Evolutionary conservation across 2,329 filamentous ascomycete species (phyloP).

Genomic region (Cladophialophora yegresii): DNA sequence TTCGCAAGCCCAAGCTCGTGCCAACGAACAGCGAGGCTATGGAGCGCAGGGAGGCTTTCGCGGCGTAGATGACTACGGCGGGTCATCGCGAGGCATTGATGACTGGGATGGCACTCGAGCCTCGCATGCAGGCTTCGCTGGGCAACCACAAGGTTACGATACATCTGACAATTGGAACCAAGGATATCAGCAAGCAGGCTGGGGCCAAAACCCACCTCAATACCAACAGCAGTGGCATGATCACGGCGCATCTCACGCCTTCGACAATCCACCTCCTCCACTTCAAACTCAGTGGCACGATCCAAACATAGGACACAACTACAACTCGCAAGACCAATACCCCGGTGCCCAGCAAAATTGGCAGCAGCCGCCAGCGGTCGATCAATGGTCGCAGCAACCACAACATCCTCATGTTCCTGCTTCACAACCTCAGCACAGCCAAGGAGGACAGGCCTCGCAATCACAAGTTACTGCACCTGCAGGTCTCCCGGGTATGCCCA

Average conservation of each 20-base stretch:
- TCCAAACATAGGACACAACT: constrained; percentile 12
- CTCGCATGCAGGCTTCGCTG: constrained; percentile 38
- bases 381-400: constrained; percentile 31
- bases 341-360: constrained; percentile 21
- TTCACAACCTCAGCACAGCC: constrained; percentile 16
- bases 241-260: constrained; percentile 19
- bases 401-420: constrained; percentile 2
- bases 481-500: constrained; percentile 71
- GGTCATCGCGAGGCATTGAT: constrained; percentile 27
- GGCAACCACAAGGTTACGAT: constrained; percentile 43
- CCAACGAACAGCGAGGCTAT: constrained; percentile 51
- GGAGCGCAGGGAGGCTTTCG: constrained; percentile 37
- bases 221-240: constrained; percentile 21
- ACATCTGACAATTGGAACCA: constrained; percentile 19
- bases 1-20: constrained; percentile 65
- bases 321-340: constrained; percentile 10
- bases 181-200: constrained; percentile 23
- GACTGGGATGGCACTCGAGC: constrained; percentile 42
- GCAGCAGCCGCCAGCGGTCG: constrained; percentile 22
- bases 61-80: constrained; percentile 36
- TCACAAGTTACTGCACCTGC: constrained; percentile 42
- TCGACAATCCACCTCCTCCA: constrained; percentile 19
- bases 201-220: constrained; percentile 20
- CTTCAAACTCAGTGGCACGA: constrained; percentile 25
- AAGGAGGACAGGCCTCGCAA: background rate